Evolutionary conservation across 2,329 filamentous ascomycete genomes (phyloP).

Genomic region (Orbilia ellipsospora): DNA sequence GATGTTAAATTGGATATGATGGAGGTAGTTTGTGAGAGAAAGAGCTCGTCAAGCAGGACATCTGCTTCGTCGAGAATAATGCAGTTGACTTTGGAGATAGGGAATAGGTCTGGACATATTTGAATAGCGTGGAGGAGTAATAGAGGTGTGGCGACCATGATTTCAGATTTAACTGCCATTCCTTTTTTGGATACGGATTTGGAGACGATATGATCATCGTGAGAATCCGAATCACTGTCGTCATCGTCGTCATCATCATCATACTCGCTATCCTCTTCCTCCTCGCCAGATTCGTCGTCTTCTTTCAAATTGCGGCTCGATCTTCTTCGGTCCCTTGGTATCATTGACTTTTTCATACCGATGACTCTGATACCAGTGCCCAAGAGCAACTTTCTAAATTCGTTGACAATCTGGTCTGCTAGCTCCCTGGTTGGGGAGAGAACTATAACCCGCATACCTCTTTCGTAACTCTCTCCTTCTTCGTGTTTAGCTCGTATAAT

Average conservation of each 20-base stretch:
- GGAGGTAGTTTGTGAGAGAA: conserved; percentile 84
- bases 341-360: conserved; percentile 84
- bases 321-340: conserved; percentile 52
- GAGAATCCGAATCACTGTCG: conserved; percentile 62
- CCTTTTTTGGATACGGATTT: conserved; percentile 50
- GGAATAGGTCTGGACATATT: conserved; percentile 62
- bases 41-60: conserved; percentile 89
- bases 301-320: conserved; percentile 59
- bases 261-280: conserved; percentile 56
- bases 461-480: conserved; percentile 63
- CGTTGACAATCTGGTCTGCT: conserved; percentile 81
- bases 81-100: conserved; percentile 75
- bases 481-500: conserved; percentile 68
- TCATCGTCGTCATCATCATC: conserved; percentile 62
- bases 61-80: conserved; percentile 94
- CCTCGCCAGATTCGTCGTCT: conserved; percentile 60
- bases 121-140: conserved; percentile 79
- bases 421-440: conserved; percentile 83
- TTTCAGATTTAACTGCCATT: conserved; percentile 76
- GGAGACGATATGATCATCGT: conserved; percentile 32
- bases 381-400: conserved; percentile 81
- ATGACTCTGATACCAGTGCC: conserved; percentile 83
- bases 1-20: conserved; percentile 68
- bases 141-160: conserved; percentile 83
- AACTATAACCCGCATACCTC: conserved; percentile 74